Conservation (phyloP, 2,329 filamentous ascomycete genomes). For the Fusarium bulbicola region DNA sequence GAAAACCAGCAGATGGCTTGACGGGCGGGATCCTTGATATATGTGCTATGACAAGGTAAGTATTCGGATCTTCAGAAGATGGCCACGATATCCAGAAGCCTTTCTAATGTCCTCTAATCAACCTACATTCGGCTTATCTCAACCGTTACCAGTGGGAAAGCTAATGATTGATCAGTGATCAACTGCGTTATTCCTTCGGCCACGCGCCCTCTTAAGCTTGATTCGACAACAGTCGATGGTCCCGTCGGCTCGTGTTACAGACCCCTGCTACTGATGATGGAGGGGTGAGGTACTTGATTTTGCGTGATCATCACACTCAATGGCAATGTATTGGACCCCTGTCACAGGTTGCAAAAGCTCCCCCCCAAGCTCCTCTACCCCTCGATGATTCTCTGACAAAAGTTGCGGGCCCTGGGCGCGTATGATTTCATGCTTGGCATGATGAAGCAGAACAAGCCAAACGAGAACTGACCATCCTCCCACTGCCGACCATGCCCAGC, state of each 20-base stretch:
- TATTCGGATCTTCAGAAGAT: not conserved
- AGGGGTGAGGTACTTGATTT: slow-evolving; percentile 36
- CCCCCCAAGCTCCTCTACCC: slow-evolving; percentile 24
- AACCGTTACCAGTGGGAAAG: not conserved
- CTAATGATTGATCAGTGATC: slow-evolving; percentile 7
- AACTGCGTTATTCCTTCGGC: not conserved
- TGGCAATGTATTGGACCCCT: slow-evolving; percentile 29
- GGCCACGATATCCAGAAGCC: not conserved
- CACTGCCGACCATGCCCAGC: slow-evolving; percentile 6
- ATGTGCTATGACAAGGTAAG: not conserved
- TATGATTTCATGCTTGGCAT: slow-evolving; percentile 42
- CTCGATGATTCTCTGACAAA: slow-evolving; percentile 35
- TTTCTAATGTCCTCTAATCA: not conserved
- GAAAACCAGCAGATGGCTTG: not conserved
- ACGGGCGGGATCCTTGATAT: not conserved
- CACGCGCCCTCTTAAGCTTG: slow-evolving; percentile 29
- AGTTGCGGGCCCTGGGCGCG: slow-evolving; percentile 26
- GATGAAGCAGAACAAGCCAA: slow-evolving; percentile 12
- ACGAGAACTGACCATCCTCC: not conserved
- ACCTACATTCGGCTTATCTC: not conserved
- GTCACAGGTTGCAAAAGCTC: slow-evolving; percentile 28
- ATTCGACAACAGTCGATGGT: slow-evolving; percentile 24
- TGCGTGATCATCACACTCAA: slow-evolving; percentile 8
- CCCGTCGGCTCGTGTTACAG: slow-evolving; percentile 33
- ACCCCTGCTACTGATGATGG: slow-evolving; percentile 33